phyloP scores from a whole-genome alignment of 192 early-diverging fungal species.

The Rhizophagus sp. region DNA sequence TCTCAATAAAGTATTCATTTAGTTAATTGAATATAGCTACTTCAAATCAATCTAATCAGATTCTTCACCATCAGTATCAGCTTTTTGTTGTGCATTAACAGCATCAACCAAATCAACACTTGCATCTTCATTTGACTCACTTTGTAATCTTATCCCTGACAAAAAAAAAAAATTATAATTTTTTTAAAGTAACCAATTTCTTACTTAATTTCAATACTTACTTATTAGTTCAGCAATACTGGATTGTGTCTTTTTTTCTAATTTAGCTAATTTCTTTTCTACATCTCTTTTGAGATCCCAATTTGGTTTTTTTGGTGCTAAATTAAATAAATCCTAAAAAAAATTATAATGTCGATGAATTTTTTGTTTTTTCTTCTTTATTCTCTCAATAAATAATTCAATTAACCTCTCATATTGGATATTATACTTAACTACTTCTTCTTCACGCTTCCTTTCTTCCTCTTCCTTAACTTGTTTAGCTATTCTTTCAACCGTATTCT shows the following conservation, averaged over 20 bases:
- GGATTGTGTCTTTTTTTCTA: slow-evolving; percentile 70
- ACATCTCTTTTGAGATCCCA: slow-evolving; percentile 91
- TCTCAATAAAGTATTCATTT: no score
- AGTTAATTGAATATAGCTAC: no score
- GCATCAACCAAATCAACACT: slow-evolving; percentile 38
- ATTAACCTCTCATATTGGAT: not conserved
- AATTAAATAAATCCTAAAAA: slow-evolving; percentile 69
- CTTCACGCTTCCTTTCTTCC: slow-evolving; percentile 55
- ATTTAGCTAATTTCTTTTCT: slow-evolving; percentile 68
- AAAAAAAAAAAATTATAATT: not conserved
- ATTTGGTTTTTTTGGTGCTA: slow-evolving; percentile 86
- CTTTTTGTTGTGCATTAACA: slow-evolving; percentile 30
- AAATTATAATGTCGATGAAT: not conserved
- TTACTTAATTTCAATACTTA: slow-evolving; percentile 34
- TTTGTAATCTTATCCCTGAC: slow-evolving; percentile 34
- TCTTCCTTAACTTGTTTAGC: slow-evolving; percentile 51
- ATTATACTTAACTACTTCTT: slow-evolving; percentile 58
- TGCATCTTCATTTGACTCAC: slow-evolving; percentile 23
- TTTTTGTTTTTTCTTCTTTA: not conserved
- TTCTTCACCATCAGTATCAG: slow-evolving; percentile 9
- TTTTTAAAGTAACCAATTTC: not conserved
- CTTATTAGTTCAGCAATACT: slow-evolving; percentile 80
- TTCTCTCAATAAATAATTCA: not conserved
- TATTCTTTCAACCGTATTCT: slow-evolving; percentile 53
- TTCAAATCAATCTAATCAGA: slow-evolving; percentile 18